Conservation (phyloP, 2,329 filamentous ascomycete genomes). For the Calonectria pteridis region DNA sequence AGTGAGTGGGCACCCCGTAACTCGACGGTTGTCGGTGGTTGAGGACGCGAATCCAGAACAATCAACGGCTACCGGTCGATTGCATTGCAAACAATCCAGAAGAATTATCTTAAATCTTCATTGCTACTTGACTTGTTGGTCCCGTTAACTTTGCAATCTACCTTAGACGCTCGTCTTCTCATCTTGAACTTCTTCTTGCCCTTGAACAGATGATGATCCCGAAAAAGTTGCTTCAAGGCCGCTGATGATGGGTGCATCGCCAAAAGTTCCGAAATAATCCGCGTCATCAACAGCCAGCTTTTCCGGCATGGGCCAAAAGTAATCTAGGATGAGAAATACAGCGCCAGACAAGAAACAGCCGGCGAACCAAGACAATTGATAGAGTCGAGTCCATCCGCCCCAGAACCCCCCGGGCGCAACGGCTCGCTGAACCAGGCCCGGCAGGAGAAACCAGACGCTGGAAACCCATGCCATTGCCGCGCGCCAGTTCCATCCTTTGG, state of each 20-base stretch:
- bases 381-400: slow-evolving; percentile 44
- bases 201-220: not conserved
- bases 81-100: not conserved
- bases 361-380: slow-evolving; percentile 42
- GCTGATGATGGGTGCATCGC: slow-evolving; percentile 6
- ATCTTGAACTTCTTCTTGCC: not conserved
- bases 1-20: not conserved
- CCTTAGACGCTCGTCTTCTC: not conserved
- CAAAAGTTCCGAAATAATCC: slow-evolving; percentile 47
- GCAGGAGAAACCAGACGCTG: slow-evolving; percentile 32
- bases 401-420: slow-evolving; percentile 25
- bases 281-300: slow-evolving; percentile 38
- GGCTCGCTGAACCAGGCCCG: slow-evolving; percentile 40
- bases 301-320: slow-evolving; percentile 35
- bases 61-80: not conserved
- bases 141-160: not conserved
- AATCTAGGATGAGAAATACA: slow-evolving; percentile 36
- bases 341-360: slow-evolving; percentile 34
- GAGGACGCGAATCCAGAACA: not conserved
- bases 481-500: slow-evolving; percentile 39
- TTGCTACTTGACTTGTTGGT: not conserved
- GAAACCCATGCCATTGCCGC: slow-evolving; percentile 32
- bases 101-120: not conserved
- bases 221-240: not conserved
- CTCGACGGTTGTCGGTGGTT: not conserved